These are phyloP conservation scores for Podila epicladia DNA, from an alignment of 192 early-diverging fungal species.

Conservation along the genomic window DNA sequence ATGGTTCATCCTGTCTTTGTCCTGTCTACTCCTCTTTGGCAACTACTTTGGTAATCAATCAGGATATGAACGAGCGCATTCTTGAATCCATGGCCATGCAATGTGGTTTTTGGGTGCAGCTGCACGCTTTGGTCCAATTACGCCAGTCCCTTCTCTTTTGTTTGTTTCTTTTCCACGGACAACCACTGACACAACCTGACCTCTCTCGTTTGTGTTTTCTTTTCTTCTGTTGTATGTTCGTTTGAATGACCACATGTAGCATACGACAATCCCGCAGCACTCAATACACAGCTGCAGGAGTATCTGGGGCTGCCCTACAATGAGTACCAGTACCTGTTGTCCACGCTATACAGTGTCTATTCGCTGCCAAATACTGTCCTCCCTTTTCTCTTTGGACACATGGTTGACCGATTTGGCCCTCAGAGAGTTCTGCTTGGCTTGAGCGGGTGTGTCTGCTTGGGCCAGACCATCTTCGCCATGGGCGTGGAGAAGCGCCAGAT, in stretches of 20 bases:
- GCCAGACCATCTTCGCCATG: conserved; percentile 72
- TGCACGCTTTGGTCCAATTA: no score
- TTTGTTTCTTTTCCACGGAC: no score
- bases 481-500: conserved; percentile 60
- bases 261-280: conserved; percentile 37
- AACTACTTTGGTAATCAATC: conserved; percentile 52
- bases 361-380: conserved; percentile 56
- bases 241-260: conserved; percentile 14
- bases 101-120: no score
- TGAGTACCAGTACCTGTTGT: conserved; percentile 52
- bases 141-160: no score
- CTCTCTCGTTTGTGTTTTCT: background rate
- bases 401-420: conserved; percentile 64
- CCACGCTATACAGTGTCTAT: conserved; percentile 54
- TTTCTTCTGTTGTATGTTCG: background rate
- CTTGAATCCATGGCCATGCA: no score
- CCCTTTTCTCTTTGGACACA: conserved; percentile 54
- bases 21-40: conserved; percentile 56
- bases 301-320: conserved; percentile 53
- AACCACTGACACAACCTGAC: background rate
- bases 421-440: conserved; percentile 60
- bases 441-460: conserved; percentile 58
- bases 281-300: conserved; percentile 54
- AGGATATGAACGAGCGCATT: background rate
- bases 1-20: conserved; percentile 47